Evolutionary conservation across 768 basidiomycete genomes (phyloP).

Genomic region (Podaxis sp.): DNA sequence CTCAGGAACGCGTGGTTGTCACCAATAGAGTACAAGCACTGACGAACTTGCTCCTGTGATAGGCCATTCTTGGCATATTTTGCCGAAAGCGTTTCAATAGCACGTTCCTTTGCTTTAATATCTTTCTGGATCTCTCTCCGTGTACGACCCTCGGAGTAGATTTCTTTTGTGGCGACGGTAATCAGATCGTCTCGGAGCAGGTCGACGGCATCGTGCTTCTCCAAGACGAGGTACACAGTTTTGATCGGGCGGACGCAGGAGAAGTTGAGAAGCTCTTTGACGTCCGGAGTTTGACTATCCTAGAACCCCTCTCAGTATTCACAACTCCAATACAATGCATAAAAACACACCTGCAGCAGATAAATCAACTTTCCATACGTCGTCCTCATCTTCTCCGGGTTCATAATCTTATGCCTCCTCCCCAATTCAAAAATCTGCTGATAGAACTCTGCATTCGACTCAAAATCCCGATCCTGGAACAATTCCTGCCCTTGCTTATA

Average conservation of each 20-base stretch:
- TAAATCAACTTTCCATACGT: slow-evolving; percentile 87
- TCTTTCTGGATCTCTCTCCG: slow-evolving; percentile 81
- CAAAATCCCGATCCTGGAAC: slow-evolving; percentile 77
- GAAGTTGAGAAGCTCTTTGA: slow-evolving; percentile 75
- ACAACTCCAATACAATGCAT: neutral
- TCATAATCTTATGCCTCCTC: slow-evolving; percentile 86
- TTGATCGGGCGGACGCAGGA: slow-evolving; percentile 75
- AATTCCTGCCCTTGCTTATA: slow-evolving; percentile 88
- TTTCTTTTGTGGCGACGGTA: slow-evolving; percentile 76
- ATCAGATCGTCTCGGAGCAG: slow-evolving; percentile 76
- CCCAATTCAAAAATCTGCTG: slow-evolving; percentile 80
- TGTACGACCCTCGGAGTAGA: slow-evolving; percentile 65
- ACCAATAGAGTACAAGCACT: slow-evolving; percentile 84
- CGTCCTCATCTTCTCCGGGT: slow-evolving; percentile 87
- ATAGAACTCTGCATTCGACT: slow-evolving; percentile 76
- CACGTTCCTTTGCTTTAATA: slow-evolving; percentile 80
- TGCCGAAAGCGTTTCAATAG: slow-evolving; percentile 69
- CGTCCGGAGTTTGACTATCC: slow-evolving; percentile 85
- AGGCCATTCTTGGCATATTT: slow-evolving; percentile 58
- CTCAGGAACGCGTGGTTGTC: slow-evolving; percentile 89
- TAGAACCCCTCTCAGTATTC: slow-evolving; percentile 22
- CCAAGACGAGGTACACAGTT: slow-evolving; percentile 66
- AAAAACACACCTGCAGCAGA: slow-evolving; percentile 60
- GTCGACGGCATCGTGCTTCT: slow-evolving; percentile 57
- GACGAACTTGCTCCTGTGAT: slow-evolving; percentile 61